A percentile compares a stretch with the other conserved stretches of the same genome.
These are phyloP conservation scores for Thermoascus crustaceus DNA, from an alignment of 2,329 filamentous ascomycete genomes.

Conservation along the genomic window DNA sequence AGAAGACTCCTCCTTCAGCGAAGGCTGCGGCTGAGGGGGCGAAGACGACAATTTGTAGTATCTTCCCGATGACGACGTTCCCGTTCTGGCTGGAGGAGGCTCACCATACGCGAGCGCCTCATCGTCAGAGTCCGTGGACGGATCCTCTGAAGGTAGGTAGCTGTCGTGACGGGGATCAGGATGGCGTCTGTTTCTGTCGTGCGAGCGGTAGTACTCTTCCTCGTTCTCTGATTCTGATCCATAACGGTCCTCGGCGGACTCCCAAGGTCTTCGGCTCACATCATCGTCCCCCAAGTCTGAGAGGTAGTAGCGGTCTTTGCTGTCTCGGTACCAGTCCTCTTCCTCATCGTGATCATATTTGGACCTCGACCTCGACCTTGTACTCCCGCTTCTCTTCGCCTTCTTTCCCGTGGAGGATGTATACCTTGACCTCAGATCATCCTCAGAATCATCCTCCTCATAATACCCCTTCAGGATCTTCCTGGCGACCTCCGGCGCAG, in stretches of 20 bases:
- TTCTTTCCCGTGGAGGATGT: constrained; percentile 8
- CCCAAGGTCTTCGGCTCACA: constrained; percentile 5
- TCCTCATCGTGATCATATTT: constrained; percentile 19
- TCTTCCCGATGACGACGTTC: too few species aligned
- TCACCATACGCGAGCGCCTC: constrained; percentile 33
- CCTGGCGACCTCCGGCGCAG: constrained; percentile 19
- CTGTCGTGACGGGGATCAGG: constrained; percentile 15
- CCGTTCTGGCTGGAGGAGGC: constrained; percentile 5
- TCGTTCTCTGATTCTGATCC: constrained; percentile 5
- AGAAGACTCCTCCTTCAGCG: constrained; percentile 4
- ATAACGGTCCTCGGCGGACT: neutral
- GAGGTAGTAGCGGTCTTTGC: constrained; percentile 19
- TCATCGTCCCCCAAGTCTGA: constrained; percentile 17
- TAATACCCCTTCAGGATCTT: constrained; percentile 17
- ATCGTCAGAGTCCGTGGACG: constrained; percentile 23
- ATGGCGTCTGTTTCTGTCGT: constrained; percentile 8
- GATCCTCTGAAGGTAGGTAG: constrained; percentile 16
- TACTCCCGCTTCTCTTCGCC: constrained; percentile 5
- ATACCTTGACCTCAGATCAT: constrained; percentile 16
- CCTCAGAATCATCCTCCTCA: constrained; percentile 21
- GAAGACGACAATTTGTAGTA: constrained; percentile 9
- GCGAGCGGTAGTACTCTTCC: constrained; percentile 1
- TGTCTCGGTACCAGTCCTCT: constrained; percentile 13
- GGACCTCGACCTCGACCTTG: constrained; percentile 3
- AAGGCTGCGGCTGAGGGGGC: constrained; percentile 6